A percentile compares a stretch with the other conserved stretches of the same genome.
Evolutionary conservation across 2,329 filamentous ascomycete genomes (phyloP).

Genomic region (Helminthosporium solani): DNA sequence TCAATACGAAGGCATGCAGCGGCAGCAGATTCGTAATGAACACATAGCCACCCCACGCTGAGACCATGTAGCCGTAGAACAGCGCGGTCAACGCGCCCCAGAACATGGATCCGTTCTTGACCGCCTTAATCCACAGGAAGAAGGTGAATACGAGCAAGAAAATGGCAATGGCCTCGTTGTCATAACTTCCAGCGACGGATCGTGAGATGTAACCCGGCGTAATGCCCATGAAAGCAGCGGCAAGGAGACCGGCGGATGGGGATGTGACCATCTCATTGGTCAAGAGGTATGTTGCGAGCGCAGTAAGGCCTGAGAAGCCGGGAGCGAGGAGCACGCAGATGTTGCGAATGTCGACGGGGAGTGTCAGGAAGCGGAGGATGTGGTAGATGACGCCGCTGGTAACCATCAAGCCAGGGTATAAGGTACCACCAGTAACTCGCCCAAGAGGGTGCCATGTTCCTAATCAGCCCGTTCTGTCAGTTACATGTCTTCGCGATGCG

Average conservation of each 20-base stretch:
- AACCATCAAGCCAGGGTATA: conserved; percentile 98
- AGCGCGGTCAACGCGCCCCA: conserved; percentile 94
- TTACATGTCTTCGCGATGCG: conserved; percentile 1
- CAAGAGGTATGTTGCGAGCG: conserved; percentile 88
- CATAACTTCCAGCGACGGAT: conserved; percentile 96
- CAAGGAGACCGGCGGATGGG: conserved; percentile 89
- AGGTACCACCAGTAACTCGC: conserved; percentile 96
- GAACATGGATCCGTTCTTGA: conserved; percentile 94
- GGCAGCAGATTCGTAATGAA: conserved; percentile 98
- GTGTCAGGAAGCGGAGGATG: conserved; percentile 78
- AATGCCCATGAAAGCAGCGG: conserved; percentile 96
- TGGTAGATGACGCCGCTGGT: conserved; percentile 98
- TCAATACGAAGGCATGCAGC: conserved; percentile 87
- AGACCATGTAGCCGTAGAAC: conserved; percentile 99
- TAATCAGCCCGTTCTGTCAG: conserved; percentile 33
- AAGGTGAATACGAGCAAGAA: conserved; percentile 98
- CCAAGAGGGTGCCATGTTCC: conserved; percentile 98
- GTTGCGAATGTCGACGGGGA: conserved; percentile 98
- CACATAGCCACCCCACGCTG: conserved; percentile 98
- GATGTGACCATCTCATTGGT: conserved; percentile 98
- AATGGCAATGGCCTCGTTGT: conserved; percentile 99
- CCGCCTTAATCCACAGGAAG: conserved; percentile 97
- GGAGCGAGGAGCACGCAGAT: conserved; percentile 96
- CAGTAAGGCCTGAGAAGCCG: conserved; percentile 89
- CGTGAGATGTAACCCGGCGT: conserved; percentile 95